Evolutionary conservation across 2,329 filamentous ascomycete genomes (phyloP), one percentile per base, ranked within the genome.

Genomic region (Talaromyces marneffei): DNA sequence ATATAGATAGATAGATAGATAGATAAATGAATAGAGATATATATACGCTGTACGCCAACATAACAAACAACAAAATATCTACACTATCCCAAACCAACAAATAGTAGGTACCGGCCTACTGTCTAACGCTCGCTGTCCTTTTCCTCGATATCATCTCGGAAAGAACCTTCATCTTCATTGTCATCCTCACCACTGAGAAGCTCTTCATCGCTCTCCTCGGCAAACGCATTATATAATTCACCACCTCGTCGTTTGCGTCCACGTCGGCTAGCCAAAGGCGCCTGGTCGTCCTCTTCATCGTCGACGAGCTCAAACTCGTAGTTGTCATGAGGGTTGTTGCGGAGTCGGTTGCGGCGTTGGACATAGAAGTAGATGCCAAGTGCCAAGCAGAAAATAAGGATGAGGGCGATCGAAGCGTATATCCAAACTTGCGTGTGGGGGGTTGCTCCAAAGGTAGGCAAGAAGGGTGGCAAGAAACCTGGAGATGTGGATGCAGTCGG

Each of bases 161-260:
- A 76, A 3, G 71, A 69, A n/a, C 29, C 56, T 37, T 62, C 60
- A n/a, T 62, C 60, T 4, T 68, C 73, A 40, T 72, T n/a, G n/a
- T n/a, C 72, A 37, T 78, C 78, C 3, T 73, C 74, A 40, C 75
- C 77, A 65, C 78, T 81, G 63, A 85, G 78, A 42, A 85, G 69
- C 62, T 89, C 87, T 60, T 91, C 89, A 61, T 94, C 92, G 62
- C 93, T 93, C 57, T 92, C 93, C 16, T 91, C 92, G 0, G 94
- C 94, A 81, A 99, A 99, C 4, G 94, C 94, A 79, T 99, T 94
- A 74, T 99, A 99, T 48, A 99, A 79, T 78, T 97, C 93, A 29
- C 93, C 92, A 2, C 91, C 94, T 20, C 78, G 75, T 55, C 91
- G 80, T 66, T 80, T 72, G 73, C 76, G 82, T 67, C 72, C 75